Evolutionary conservation across 73 alveolate genomes (phyloP), one percentile per base, ranked within the genome.

Genomic region (Paramecium caudatum): DNA sequence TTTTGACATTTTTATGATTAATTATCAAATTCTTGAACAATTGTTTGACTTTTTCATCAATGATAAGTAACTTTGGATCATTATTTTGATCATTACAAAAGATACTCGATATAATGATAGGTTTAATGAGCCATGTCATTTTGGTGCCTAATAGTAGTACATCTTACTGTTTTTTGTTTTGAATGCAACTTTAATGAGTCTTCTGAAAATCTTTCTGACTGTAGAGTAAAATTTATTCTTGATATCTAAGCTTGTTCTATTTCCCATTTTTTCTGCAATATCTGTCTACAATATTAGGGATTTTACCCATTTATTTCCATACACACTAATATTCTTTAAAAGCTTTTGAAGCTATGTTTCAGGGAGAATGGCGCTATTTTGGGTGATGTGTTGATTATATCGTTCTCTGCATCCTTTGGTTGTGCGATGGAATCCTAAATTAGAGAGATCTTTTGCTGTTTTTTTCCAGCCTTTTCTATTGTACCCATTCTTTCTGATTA

Each of bases 231-330:
- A 55, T 5, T 55, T 55, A 23, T 55, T 55, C 23, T 55, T 55
- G 1, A 55, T 55, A 10, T 55, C 80, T 27, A 27, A 55, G 16
- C 30, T 43, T 12, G 80, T 55, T 55, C 80, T 55, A 23, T 55
- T 55, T 12, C 30, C 30, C 4, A 55, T 10, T 27, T 55, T 27
- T 55, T 21, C 80, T 8, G 80, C 80, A 23, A 55, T 55, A 5
- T 1, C 10, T 23, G 80, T 55, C 80, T 55, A 55, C 2, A n/a
- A n/a, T 12, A 4, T 55, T 3, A 49, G 0, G 4, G 5, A 55
- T 23, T 19, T 55, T 55, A 55, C 80, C 80, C 80, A 55, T 55
- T 55, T 55, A 55, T 55, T 55, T 1, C 80, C 80, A 55, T 55
- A 10, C 2, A 55, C 10, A 10, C 30, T 43, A 23, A 55, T 55